Evolutionary conservation across 352 stramenopile species (phyloP), one percentile per base, ranked within the genome.

Genomic region (Pythium volutum): DNA sequence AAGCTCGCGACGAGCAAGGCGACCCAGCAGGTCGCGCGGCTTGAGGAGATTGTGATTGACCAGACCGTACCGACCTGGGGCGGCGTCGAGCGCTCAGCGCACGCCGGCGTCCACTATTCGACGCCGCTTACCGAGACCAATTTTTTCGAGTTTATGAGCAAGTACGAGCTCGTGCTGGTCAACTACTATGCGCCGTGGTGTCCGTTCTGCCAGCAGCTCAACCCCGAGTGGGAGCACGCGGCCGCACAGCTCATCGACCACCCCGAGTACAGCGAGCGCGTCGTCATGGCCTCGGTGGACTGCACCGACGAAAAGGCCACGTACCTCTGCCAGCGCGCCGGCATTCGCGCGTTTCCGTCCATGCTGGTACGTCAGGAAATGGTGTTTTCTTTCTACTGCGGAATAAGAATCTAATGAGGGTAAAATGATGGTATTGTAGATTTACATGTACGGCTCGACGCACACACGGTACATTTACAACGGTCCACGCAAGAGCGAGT

Each of bases 181-280:
- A 92, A 94, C 60, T 94, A 87, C 55, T 93, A 91, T 59, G 85
- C 85, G 22, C 85, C 83, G 0, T 94, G 85, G 85, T 94, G 85
- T 64, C 77, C 71, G 22, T 94, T 78, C 66, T 87, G 77, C 46
- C 85, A 88, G 56, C 62, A 83, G 49, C 74, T 94, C 34, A 80
- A 89, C 55, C 85, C 85, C 0, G 76, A 90, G 46, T 94, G 85
- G 85, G 81, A 92, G 51, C 71, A 75, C 45, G 85, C 83, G 0
- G 85, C 85, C 9, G 74, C 78, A 18, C 79, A 91, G 61, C 59
- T 92, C 25, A 67, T 77, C 0, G 81, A 91, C 52, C 83, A 93
- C 43, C 83, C 83, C 1, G 82, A 92, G 62, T 94, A 91, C 73
- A 79, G 69, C 53, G 79, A 92, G 62, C 83, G 82, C 63, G 81